Evolutionary conservation across 768 basidiomycete genomes (phyloP), one percentile per base, ranked within the genome.

Genomic region (Tricholoma terreum): DNA sequence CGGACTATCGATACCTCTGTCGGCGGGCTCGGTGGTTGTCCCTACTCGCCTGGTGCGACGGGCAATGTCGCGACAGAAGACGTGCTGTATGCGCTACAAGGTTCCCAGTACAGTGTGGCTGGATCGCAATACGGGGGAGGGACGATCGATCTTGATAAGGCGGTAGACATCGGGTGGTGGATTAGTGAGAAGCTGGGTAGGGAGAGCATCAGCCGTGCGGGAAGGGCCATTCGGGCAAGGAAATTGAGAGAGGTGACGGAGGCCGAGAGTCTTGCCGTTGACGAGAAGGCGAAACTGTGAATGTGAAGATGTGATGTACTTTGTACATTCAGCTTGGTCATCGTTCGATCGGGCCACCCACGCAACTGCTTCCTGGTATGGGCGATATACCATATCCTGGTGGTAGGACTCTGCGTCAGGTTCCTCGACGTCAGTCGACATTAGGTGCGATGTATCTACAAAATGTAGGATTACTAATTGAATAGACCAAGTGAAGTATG

Each of bases 1-100:
- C 81, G 86, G 10, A 90, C 92, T 2, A 81, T 98, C 42, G 95
- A 90, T 66, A 78, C 90, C 1, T 86, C 89, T 0, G 84, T 97
- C 15, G 93, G 88, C 15, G 94, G 95, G 0, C 84, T 98, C 1
- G 95, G 96, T 3, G 94, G 95, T 15, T 98, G 96, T 66, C 95
- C 95, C 2, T 98, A 92, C 72, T 94, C 95, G 1, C 96, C 95
- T 2, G 94, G 94, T 5, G 94, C 95, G 12, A 94, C 93, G 0
- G 95, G 96, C 14, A 97, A 97, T 63, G 91, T 97, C 15, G 87
- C 93, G 0, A 98, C 96, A 0, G 95, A 98, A 63, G 91, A 96
- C 62, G 84, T 96, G 0, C 77, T 96, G 8, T 94, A 97, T 60
- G 89, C 90, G 0, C 79, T 98, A 7, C 81, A 78, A 63, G 85